phyloP scores from a whole-genome alignment of 1,139 yeast species.

The Sugiyamaella novakii region DNA sequence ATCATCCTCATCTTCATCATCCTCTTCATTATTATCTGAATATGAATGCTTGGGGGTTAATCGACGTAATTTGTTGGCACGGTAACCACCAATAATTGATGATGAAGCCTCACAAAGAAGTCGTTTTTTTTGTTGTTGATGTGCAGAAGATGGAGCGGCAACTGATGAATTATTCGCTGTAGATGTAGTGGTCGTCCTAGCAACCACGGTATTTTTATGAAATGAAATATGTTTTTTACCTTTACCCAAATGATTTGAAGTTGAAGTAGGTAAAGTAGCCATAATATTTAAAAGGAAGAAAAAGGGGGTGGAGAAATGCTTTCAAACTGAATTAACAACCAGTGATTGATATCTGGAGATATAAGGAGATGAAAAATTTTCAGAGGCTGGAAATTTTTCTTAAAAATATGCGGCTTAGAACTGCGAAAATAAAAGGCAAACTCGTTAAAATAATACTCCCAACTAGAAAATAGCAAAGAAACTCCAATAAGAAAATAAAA shows the following conservation, averaged over 20 bases:
- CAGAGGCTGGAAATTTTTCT: no score
- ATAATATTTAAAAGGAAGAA: conserved; percentile 2
- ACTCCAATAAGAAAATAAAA: conserved; percentile 1
- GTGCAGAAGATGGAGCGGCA: background rate
- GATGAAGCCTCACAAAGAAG: conserved; percentile 13
- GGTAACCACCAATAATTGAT: conserved; percentile 2
- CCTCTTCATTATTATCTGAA: conserved; percentile 25
- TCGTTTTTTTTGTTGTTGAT: conserved; percentile 5
- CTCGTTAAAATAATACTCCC: conserved; percentile 18
- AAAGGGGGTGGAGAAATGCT: background rate
- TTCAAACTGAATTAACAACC: no score
- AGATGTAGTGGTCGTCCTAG: conserved; percentile 14
- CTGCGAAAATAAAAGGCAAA: background rate
- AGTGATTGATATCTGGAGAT: no score
- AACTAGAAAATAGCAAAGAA: background rate
- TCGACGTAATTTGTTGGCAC: conserved; percentile 19
- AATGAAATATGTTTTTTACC: conserved; percentile 16
- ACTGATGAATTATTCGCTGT: background rate
- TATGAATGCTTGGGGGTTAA: conserved; percentile 21
- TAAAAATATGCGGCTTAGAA: conserved; percentile 1
- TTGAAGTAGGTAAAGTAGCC: conserved; percentile 14
- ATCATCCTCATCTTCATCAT: conserved; percentile 29
- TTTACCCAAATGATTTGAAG: conserved; percentile 5
- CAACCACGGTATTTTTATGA: conserved; percentile 14
- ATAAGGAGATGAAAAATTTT: background rate